Evolutionary conservation across 2,329 filamentous ascomycete genomes (phyloP).

Genomic region (Cryphonectria parasitica): DNA sequence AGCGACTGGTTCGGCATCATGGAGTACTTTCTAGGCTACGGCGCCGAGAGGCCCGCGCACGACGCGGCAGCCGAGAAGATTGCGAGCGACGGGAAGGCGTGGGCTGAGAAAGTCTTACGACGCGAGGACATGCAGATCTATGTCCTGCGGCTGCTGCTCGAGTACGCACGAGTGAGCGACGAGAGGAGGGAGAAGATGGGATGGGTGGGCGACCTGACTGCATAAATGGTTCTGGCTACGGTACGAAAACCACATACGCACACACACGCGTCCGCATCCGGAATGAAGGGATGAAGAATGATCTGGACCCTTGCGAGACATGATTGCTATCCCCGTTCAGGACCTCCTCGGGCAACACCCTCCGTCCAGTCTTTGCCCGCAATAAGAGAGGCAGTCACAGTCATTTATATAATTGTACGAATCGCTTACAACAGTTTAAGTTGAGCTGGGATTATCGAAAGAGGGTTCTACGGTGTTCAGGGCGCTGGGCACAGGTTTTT

Average conservation of each 20-base stretch:
- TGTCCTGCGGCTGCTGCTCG: conserved; percentile 64
- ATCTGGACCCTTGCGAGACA: not conserved
- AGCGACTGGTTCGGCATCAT: conserved; percentile 73
- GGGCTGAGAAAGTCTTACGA: conserved; percentile 70
- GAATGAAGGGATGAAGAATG: conserved; percentile 2
- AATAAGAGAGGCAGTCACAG: not conserved
- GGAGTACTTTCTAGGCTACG: conserved; percentile 73
- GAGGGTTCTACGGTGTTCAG: not conserved
- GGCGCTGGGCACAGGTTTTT: not conserved
- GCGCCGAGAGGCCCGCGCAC: conserved; percentile 39
- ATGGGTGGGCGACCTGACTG: conserved; percentile 55
- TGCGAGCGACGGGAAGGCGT: conserved; percentile 66
- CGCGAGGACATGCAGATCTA: conserved; percentile 78
- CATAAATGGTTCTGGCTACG: conserved; percentile 22
- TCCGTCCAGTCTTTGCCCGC: not conserved
- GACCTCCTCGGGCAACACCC: not conserved
- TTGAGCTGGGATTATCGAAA: not conserved
- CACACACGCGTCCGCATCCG: not conserved
- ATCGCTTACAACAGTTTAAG: not conserved
- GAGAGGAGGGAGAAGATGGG: conserved; percentile 57
- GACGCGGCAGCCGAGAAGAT: conserved; percentile 67
- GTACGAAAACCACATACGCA: no score
- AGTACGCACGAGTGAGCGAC: conserved; percentile 62
- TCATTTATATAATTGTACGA: not conserved
- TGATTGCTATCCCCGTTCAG: not conserved